A percentile compares a stretch with the other conserved stretches of the same genome.
phyloP scores from a whole-genome alignment of 2,329 filamentous ascomycete species.

The Esteya vermicola region DNA sequence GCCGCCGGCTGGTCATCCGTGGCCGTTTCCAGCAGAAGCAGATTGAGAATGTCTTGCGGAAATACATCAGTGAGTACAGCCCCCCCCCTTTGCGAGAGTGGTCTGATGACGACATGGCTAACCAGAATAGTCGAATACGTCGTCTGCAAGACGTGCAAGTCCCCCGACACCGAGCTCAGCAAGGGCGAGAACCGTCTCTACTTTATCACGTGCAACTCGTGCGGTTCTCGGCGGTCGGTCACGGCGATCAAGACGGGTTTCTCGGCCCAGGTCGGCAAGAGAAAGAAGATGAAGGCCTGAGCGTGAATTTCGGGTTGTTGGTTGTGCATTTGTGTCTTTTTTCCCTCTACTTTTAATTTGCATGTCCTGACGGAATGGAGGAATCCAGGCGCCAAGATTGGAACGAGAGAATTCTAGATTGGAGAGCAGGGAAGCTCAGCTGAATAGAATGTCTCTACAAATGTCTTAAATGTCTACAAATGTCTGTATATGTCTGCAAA shows the following conservation, averaged over 20 bases:
- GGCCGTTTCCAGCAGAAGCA: constrained; percentile 99
- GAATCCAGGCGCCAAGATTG: too few relatives aligned
- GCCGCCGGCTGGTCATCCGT: constrained; percentile 77
- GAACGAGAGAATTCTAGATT: too few relatives aligned
- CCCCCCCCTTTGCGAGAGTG: constrained; percentile 12
- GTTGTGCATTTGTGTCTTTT: background rate
- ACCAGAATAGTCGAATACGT: constrained; percentile 70
- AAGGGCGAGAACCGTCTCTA: constrained; percentile 99
- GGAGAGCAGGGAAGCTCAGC: too few relatives aligned
- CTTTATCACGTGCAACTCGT: constrained; percentile 62
- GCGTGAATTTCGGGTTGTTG: background rate
- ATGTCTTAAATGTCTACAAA: too few relatives aligned
- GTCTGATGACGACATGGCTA: constrained; percentile 7
- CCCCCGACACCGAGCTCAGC: constrained; percentile 87
- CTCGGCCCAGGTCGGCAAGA: constrained; percentile 97
- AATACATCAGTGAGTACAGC: constrained; percentile 64
- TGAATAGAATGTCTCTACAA: too few relatives aligned
- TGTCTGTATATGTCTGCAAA: too few relatives aligned
- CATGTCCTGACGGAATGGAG: too few relatives aligned
- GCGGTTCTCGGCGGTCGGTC: constrained; percentile 71
- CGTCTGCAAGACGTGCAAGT: constrained; percentile 96
- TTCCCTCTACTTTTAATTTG: too few relatives aligned
- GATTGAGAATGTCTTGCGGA: constrained; percentile 90
- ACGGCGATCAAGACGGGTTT: constrained; percentile 99
- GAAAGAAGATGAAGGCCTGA: constrained; percentile 86